Evolutionary conservation across 1,284 basidiomycete species (phyloP).

Genomic region (Coniferiporia weirii): DNA sequence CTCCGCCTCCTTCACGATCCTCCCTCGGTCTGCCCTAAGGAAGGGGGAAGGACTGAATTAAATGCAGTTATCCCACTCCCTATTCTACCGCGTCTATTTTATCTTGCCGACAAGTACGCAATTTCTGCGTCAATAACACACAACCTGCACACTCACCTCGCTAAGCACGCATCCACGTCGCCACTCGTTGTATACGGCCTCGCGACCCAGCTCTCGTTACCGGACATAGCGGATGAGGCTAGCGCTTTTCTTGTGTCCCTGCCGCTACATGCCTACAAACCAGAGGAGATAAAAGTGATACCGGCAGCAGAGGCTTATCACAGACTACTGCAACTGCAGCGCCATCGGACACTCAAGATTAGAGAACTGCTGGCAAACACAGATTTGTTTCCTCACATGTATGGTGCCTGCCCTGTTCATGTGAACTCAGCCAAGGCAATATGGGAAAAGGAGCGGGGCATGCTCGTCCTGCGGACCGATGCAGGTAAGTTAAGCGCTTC

Average conservation of each 20-base stretch:
- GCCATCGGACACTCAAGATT: constrained; percentile 44
- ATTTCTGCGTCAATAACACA: constrained; percentile 39
- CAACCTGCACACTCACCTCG: constrained; percentile 44
- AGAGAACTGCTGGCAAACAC: constrained; percentile 46
- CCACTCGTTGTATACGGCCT: constrained; percentile 55
- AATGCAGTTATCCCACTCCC: constrained; percentile 50
- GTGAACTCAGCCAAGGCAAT: constrained; percentile 33
- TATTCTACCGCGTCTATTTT: constrained; percentile 47
- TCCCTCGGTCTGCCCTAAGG: constrained; percentile 27
- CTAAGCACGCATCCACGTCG: constrained; percentile 45
- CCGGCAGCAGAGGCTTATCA: constrained; percentile 57
- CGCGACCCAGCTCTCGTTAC: constrained; percentile 37
- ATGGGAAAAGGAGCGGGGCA: constrained; percentile 45
- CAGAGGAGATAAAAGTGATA: constrained; percentile 45
- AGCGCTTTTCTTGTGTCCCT: constrained; percentile 45
- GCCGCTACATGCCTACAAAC: constrained; percentile 51
- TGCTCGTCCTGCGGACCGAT: constrained; percentile 40
- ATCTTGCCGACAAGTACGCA: constrained; percentile 58
- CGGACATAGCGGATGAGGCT: constrained; percentile 45
- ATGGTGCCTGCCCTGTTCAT: constrained; percentile 52
- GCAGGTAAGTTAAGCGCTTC: constrained; percentile 36
- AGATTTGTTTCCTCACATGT: constrained; percentile 64
- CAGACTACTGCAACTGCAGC: constrained; percentile 50
- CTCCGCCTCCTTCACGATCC: constrained; percentile 50
- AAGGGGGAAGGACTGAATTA: constrained; percentile 23